Evolutionary conservation across 2,329 filamentous ascomycete genomes (phyloP).

Genomic region (Penicillium thymicola): DNA sequence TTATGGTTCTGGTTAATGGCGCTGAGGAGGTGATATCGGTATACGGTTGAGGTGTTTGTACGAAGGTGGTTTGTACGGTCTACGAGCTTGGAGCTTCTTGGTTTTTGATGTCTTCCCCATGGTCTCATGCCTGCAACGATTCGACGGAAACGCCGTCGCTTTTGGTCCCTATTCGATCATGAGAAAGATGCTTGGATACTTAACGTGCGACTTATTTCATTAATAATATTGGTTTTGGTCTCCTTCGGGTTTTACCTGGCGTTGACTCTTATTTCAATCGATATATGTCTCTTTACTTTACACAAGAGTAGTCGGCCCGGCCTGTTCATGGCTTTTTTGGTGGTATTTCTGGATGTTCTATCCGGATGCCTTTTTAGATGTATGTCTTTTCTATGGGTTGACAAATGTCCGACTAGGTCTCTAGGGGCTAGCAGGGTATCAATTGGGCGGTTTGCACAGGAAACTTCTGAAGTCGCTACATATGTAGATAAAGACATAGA

Average conservation of each 20-base stretch:
- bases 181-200: not conserved
- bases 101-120: not conserved
- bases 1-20: constrained; percentile 1
- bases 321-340: too few relatives aligned
- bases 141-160: not conserved
- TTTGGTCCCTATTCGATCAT: not conserved
- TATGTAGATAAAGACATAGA: too few relatives aligned
- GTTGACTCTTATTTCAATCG: not conserved
- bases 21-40: not conserved
- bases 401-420: too few relatives aligned
- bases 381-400: too few relatives aligned
- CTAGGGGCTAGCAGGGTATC: too few relatives aligned
- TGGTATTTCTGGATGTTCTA: too few relatives aligned
- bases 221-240: constrained; percentile 7
- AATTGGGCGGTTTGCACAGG: too few relatives aligned
- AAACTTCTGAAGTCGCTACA: too few relatives aligned
- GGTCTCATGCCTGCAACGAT: constrained; percentile 1
- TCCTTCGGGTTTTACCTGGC: not conserved
- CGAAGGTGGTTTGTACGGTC: not conserved
- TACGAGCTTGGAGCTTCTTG: not conserved
- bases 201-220: constrained; percentile 6
- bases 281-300: not conserved
- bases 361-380: too few relatives aligned
- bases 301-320: too few relatives aligned
- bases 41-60: not conserved